phyloP scores from a whole-genome alignment of 495 filamentous ascomycete genomes.

The Xanthoparmelia taractica region DNA sequence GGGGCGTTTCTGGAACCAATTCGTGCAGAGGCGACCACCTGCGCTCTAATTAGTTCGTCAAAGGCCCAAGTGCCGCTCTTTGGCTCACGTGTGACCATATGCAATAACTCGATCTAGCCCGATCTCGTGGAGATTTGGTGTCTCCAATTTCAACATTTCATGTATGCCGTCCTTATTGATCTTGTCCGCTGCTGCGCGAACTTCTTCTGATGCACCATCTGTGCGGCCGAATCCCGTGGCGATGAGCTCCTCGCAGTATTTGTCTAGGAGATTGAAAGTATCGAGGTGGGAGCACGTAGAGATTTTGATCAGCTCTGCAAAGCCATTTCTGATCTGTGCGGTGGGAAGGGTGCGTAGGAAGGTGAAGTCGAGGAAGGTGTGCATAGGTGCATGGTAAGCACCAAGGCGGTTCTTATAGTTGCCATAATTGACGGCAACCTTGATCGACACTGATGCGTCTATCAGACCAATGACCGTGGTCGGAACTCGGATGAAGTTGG shows the following conservation, averaged over 20 bases:
- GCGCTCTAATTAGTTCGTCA: background rate
- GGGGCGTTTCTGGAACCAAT: slow-evolving; percentile 50
- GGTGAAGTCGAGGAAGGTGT: slow-evolving; percentile 59
- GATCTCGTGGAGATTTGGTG: slow-evolving; percentile 57
- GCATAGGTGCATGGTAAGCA: slow-evolving; percentile 57
- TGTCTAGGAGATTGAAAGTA: slow-evolving; percentile 54
- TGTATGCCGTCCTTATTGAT: slow-evolving; percentile 53
- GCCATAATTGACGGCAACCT: slow-evolving; percentile 58
- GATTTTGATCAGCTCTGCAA: slow-evolving; percentile 62
- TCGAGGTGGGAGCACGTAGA: slow-evolving; percentile 52
- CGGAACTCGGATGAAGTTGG: slow-evolving; percentile 50
- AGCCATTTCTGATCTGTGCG: slow-evolving; percentile 56
- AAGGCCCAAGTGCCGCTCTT: too few species aligned
- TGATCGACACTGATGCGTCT: slow-evolving; percentile 58
- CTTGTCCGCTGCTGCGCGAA: slow-evolving; percentile 48
- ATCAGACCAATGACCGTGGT: slow-evolving; percentile 62
- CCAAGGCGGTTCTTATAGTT: slow-evolving; percentile 60
- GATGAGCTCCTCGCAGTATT: slow-evolving; percentile 54
- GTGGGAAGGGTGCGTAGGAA: slow-evolving; percentile 53
- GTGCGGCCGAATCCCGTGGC: slow-evolving; percentile 47
- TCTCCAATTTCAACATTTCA: slow-evolving; percentile 57
- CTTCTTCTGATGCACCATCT: slow-evolving; percentile 40
- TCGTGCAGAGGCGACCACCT: slow-evolving; percentile 59
- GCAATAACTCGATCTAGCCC: slow-evolving; percentile 56
- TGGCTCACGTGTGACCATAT: slow-evolving; percentile 54